Conservation (phyloP, 2,329 filamentous ascomycete species). For the Fonsecaea pedrosoi region DNA sequence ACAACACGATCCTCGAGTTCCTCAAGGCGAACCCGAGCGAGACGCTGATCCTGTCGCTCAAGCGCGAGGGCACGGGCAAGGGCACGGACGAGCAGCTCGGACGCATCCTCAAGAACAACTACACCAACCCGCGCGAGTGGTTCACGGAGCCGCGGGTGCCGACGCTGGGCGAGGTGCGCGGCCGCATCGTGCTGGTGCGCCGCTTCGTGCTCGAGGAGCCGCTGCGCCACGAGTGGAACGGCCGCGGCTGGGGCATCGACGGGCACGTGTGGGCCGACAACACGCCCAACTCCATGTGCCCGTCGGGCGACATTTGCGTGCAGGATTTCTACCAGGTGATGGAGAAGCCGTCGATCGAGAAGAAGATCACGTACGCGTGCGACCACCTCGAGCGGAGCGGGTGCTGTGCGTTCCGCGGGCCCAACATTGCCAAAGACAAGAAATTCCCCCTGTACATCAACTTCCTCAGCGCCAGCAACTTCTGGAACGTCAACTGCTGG, state of each 20-base stretch:
- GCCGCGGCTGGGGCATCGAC: constrained; percentile 64
- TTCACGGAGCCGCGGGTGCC: constrained; percentile 80
- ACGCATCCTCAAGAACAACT: constrained; percentile 74
- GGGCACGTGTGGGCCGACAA: constrained; percentile 83
- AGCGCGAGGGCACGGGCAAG: constrained; percentile 85
- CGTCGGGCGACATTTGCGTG: constrained; percentile 76
- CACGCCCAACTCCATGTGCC: constrained; percentile 71
- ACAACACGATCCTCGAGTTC: constrained; percentile 75
- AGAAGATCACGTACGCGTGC: constrained; percentile 77
- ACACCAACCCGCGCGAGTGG: constrained; percentile 72
- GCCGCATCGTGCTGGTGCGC: constrained; percentile 82
- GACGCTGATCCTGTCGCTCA: constrained; percentile 83
- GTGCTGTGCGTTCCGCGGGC: constrained; percentile 53
- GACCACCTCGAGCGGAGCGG: constrained; percentile 73
- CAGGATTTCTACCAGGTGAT: constrained; percentile 95
- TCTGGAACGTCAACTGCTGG: constrained; percentile 92
- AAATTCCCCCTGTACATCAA: constrained; percentile 80
- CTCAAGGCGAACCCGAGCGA: constrained; percentile 79
- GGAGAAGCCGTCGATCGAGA: constrained; percentile 74
- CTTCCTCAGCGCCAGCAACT: constrained; percentile 89
- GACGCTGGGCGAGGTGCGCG: constrained; percentile 76
- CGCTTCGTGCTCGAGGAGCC: constrained; percentile 71
- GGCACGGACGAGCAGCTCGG: constrained; percentile 80
- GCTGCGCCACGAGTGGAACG: constrained; percentile 54
- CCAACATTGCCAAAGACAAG: constrained; percentile 43